Evolutionary conservation across 148 eudicot species (phyloP).

Genomic region (Cornus florida): DNA sequence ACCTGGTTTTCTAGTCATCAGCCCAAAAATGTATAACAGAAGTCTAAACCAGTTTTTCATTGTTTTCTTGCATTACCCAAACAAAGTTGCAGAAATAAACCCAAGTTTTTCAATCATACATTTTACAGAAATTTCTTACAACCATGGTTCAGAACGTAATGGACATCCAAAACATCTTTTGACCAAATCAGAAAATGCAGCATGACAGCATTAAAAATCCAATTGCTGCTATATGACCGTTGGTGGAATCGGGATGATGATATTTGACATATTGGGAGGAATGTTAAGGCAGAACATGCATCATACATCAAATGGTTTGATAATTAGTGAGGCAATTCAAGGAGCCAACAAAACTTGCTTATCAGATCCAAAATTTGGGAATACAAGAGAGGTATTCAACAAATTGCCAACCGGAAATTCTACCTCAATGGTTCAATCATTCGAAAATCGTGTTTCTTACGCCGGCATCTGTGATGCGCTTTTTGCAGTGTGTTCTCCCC

Average conservation of each 20-base stretch:
- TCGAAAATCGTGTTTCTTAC: constrained; percentile 73
- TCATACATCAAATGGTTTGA: background rate
- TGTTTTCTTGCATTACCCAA: no score
- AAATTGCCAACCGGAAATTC: background rate
- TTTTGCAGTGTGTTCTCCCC: constrained; percentile 70
- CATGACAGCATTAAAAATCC: background rate
- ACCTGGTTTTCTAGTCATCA: no score
- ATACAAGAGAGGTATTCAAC: background rate
- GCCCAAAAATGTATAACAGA: no score
- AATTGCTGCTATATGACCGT: background rate
- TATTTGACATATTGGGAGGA: background rate
- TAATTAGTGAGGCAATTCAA: background rate
- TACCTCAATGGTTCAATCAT: constrained; percentile 48
- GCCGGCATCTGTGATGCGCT: constrained; percentile 72
- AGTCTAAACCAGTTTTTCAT: no score
- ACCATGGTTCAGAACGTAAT: background rate
- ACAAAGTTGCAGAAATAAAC: background rate
- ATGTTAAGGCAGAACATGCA: no score
- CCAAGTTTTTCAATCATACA: no score
- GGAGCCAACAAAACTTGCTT: background rate
- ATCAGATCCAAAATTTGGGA: background rate
- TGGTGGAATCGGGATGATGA: no score
- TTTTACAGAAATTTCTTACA: background rate
- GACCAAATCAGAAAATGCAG: background rate
- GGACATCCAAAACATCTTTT: background rate